Conservation (phyloP, 2,329 filamentous ascomycete genomes). For the Aspergillus felis region DNA sequence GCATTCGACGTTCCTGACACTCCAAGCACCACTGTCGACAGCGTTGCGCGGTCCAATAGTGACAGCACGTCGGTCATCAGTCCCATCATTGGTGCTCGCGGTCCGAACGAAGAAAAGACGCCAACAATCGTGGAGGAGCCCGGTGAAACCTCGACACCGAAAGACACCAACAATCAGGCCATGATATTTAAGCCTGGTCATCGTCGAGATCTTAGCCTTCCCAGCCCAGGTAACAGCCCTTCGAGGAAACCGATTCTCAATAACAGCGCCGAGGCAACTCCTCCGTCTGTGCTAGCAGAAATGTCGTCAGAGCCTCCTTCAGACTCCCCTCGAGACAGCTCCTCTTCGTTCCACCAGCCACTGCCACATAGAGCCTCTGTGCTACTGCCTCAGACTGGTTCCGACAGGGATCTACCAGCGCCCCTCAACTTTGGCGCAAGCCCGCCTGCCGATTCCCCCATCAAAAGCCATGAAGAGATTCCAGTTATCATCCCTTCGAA, state of each 20-base stretch:
- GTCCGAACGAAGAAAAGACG: conserved; percentile 40
- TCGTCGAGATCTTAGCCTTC: conserved; percentile 56
- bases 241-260: conserved; percentile 56
- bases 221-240: conserved; percentile 57
- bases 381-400: conserved; percentile 3
- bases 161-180: conserved; percentile 19
- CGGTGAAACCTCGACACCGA: conserved; percentile 28
- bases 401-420: conserved; percentile 24
- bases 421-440: conserved; percentile 30
- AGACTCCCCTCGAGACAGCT: conserved; percentile 16
- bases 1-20: conserved; percentile 61
- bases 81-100: conserved; percentile 55
- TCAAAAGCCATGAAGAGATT: conserved; percentile 17
- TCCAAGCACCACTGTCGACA: conserved; percentile 50
- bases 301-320: conserved; percentile 38
- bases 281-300: conserved; percentile 44
- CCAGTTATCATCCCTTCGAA: conserved; percentile 32
- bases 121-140: conserved; percentile 56
- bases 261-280: conserved; percentile 32
- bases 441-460: conserved; percentile 13
- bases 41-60: conserved; percentile 57
- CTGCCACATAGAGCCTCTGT: conserved; percentile 1
- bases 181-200: conserved; percentile 50
- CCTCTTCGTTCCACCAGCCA: conserved; percentile 4
- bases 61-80: conserved; percentile 61